Evolutionary conservation across 805 yeast genomes (phyloP).

Genomic region (Yamadazyma sp.): DNA sequence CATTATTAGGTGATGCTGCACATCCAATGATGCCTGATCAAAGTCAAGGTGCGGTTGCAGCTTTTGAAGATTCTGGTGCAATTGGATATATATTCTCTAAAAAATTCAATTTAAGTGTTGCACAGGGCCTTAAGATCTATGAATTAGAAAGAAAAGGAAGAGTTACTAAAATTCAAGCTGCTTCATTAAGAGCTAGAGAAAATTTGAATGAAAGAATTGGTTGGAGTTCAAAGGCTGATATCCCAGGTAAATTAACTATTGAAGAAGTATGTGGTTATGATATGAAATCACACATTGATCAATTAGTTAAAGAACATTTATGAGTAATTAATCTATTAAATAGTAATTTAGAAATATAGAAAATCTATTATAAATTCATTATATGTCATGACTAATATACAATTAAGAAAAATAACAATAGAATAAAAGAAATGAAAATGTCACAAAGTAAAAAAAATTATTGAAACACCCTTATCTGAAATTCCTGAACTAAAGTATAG

Average conservation of each 20-base stretch:
- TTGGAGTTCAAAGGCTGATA: constrained; percentile 19
- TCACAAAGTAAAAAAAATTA: neutral
- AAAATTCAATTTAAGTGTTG: constrained; percentile 19
- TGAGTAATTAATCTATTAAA: too few relatives aligned
- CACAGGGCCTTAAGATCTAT: constrained; percentile 19
- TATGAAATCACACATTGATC: constrained; percentile 22
- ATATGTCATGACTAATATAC: too few relatives aligned
- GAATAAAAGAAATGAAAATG: constrained; percentile 1
- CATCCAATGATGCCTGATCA: constrained; percentile 23
- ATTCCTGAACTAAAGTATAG: too few relatives aligned
- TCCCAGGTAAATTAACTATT: constrained; percentile 21
- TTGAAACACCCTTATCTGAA: too few relatives aligned
- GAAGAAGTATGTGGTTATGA: constrained; percentile 30
- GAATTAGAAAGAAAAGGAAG: constrained; percentile 24
- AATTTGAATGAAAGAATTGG: constrained; percentile 29
- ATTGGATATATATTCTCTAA: constrained; percentile 21
- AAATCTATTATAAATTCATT: too few relatives aligned
- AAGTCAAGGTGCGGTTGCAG: constrained; percentile 22
- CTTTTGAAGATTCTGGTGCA: constrained; percentile 21
- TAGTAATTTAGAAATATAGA: too few relatives aligned
- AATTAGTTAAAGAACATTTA: too few relatives aligned
- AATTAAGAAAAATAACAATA: neutral
- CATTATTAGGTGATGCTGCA: constrained; percentile 22
- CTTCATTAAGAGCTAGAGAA: constrained; percentile 28
- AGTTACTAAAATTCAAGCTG: constrained; percentile 27